These are phyloP conservation scores for Cercospora canescens DNA, from an alignment of 2,329 filamentous ascomycete species.

Conservation along the genomic window DNA sequence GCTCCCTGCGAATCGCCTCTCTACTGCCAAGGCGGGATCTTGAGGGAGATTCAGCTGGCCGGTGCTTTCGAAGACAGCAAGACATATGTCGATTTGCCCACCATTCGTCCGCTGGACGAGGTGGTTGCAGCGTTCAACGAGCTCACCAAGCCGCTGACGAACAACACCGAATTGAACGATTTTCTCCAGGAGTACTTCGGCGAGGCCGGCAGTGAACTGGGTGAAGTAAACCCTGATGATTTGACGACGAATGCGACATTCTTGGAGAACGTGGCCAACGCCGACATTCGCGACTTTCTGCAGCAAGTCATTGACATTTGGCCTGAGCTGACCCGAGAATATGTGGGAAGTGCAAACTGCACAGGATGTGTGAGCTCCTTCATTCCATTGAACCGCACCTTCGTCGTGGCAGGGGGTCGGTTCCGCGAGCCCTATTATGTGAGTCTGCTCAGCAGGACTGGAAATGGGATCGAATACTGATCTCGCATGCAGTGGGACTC, in stretches of 20 bases:
- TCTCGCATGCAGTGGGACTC: conserved; percentile 1
- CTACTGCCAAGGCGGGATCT: conserved; percentile 66
- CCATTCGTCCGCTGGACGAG: conserved; percentile 58
- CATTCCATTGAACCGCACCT: conserved; percentile 65
- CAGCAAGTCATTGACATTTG: conserved; percentile 67
- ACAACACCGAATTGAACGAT: conserved; percentile 61
- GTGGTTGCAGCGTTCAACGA: conserved; percentile 62
- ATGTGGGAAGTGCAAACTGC: conserved; percentile 56
- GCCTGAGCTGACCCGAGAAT: conserved; percentile 65
- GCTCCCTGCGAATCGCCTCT: conserved; percentile 68
- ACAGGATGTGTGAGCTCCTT: conserved; percentile 64
- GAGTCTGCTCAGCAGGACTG: conserved; percentile 50
- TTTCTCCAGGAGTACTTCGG: conserved; percentile 67
- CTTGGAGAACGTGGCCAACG: conserved; percentile 57
- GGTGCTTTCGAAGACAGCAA: conserved; percentile 67
- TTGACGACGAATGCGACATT: conserved; percentile 60
- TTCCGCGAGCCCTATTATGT: conserved; percentile 72
- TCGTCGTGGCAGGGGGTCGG: conserved; percentile 70
- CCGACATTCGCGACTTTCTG: conserved; percentile 61
- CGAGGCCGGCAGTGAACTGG: conserved; percentile 63
- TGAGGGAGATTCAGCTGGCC: conserved; percentile 63
- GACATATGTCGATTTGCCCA: conserved; percentile 67
- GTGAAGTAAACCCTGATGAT: conserved; percentile 52
- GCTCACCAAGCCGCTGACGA: conserved; percentile 61
- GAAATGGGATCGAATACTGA: not conserved